These are phyloP conservation scores for Collybia nuda DNA, from an alignment of 768 basidiomycete genomes.

Conservation along the genomic window DNA sequence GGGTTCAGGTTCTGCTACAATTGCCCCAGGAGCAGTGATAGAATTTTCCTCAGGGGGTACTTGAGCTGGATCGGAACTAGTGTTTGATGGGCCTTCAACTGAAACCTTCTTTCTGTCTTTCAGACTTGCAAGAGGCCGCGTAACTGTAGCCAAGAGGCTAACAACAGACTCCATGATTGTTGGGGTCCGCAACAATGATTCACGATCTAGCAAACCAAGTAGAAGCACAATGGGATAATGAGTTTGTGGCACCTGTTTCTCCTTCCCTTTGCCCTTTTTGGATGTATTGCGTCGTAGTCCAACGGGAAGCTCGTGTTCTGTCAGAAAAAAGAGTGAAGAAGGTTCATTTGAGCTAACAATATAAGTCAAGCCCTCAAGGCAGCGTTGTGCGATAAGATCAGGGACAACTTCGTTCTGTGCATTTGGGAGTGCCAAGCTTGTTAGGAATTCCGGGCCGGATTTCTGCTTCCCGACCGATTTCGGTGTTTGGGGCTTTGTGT, in stretches of 20 bases:
- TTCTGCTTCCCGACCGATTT: constrained; percentile 76
- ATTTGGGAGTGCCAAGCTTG: constrained; percentile 47
- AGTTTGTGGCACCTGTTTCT: constrained; percentile 76
- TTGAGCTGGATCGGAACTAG: constrained; percentile 3
- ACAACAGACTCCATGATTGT: constrained; percentile 94
- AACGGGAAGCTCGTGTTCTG: constrained; percentile 88
- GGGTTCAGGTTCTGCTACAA: constrained; percentile 4
- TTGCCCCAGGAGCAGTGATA: constrained; percentile 1
- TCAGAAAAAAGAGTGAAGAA: constrained; percentile 91
- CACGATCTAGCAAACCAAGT: constrained; percentile 84
- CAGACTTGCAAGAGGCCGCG: constrained; percentile 72
- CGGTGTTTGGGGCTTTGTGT: constrained; percentile 47
- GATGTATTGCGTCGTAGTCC: constrained; percentile 66
- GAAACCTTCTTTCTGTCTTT: constrained; percentile 46
- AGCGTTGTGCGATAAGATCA: constrained; percentile 91
- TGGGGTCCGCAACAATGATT: constrained; percentile 81
- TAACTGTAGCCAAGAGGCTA: constrained; percentile 82
- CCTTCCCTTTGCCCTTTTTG: constrained; percentile 95
- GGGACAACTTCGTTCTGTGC: constrained; percentile 81
- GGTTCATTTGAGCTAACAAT: constrained; percentile 85
- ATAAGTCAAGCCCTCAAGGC: constrained; percentile 85
- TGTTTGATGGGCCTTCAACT: constrained; percentile 16
- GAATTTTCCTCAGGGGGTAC: not conserved
- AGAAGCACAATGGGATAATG: constrained; percentile 92
- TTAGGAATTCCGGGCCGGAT: constrained; percentile 49